Conservation (phyloP, 2,329 filamentous ascomycete genomes). For the Aspergillus tamarii region DNA sequence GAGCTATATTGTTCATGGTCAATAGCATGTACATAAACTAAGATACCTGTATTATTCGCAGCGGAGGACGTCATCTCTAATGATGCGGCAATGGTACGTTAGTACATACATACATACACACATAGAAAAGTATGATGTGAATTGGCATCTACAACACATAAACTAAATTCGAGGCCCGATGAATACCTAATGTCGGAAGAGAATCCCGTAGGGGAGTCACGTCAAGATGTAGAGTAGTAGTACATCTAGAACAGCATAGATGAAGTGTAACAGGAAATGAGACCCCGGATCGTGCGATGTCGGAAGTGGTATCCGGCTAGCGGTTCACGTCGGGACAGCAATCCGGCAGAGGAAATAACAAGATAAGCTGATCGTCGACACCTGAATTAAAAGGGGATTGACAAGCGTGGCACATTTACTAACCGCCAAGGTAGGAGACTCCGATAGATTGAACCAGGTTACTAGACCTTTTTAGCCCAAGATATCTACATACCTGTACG, state of each 20-base stretch:
- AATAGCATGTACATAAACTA: not conserved
- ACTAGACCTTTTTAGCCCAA: not conserved
- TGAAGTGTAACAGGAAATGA: not conserved
- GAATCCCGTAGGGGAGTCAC: not conserved
- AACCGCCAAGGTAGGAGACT: not conserved
- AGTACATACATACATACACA: too few species aligned
- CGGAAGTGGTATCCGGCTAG: not conserved
- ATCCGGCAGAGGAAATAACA: not conserved
- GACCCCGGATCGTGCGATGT: not conserved
- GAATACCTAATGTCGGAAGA: not conserved
- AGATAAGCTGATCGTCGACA: not conserved
- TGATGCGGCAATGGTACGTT: not conserved
- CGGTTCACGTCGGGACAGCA: not conserved
- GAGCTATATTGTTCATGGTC: not conserved
- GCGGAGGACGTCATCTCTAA: not conserved
- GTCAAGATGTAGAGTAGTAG: not conserved
- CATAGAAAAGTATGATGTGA: not conserved
- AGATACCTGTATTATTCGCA: not conserved
- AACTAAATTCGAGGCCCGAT: not conserved
- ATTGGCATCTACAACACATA: not conserved
- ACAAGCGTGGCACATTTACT: not conserved
- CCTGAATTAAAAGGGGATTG: not conserved
- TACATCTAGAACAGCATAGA: not conserved
- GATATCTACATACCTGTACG: not conserved
- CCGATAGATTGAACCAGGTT: not conserved